Conservation (phyloP, 768 basidiomycete genomes). For the Rhodotorula babjevae region DNA sequence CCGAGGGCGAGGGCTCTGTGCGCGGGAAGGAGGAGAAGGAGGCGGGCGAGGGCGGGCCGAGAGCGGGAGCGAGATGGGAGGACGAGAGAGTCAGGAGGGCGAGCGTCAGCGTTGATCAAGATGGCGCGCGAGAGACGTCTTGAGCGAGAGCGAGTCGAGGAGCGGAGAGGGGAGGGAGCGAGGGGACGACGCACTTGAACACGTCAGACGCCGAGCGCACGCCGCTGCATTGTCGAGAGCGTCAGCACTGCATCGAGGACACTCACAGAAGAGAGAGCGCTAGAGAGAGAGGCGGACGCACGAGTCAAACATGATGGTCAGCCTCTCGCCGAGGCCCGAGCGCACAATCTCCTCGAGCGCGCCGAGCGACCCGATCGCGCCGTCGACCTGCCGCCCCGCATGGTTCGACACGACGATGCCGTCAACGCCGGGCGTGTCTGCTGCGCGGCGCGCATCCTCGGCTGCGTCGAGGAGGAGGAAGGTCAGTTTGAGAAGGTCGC, state of each 20-base stretch:
- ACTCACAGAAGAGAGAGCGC: no score
- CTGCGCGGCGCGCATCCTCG: slow-evolving; percentile 64
- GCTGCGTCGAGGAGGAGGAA: slow-evolving; percentile 31
- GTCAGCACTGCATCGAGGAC: no score
- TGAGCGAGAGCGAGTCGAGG: no score
- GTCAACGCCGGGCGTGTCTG: slow-evolving; percentile 59
- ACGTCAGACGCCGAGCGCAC: slow-evolving; percentile 73
- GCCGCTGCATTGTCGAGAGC: slow-evolving; percentile 50
- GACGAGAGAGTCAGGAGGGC: no score
- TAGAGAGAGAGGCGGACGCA: not conserved
- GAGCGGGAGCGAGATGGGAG: no score
- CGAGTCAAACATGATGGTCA: slow-evolving; percentile 67
- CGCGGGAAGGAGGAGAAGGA: not conserved
- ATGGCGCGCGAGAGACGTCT: no score
- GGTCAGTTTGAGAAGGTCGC: no score
- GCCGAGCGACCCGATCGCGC: slow-evolving; percentile 66
- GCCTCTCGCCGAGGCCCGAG: slow-evolving; percentile 60
- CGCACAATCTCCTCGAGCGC: slow-evolving; percentile 61
- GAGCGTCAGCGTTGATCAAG: no score
- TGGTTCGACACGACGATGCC: slow-evolving; percentile 65
- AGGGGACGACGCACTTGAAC: slow-evolving; percentile 52
- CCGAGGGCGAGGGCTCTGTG: slow-evolving; percentile 67
- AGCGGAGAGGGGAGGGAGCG: no score
- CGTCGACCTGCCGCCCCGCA: slow-evolving; percentile 61
- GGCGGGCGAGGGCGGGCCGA: no score